Evolutionary conservation across 768 basidiomycete species (phyloP), one percentile per base, ranked within the genome.

Genomic region (Termitomyces sp.): DNA sequence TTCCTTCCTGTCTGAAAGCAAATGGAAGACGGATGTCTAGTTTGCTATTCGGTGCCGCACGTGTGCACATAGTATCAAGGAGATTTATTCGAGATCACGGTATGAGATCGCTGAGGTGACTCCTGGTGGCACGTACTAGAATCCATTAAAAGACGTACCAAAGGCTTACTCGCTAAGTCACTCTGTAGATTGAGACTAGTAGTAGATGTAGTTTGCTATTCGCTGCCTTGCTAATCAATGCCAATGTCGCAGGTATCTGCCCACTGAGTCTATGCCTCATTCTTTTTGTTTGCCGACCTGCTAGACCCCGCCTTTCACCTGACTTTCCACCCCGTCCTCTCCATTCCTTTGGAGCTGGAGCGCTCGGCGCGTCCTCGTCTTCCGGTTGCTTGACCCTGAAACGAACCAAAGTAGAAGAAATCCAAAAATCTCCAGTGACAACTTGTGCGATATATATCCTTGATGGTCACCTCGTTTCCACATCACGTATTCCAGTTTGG

Each of bases 371-470:
- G 5, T 73, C 76, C 16, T 70, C 76, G 15, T 72, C 73, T 18
- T 74, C 80, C 12, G 76, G 65, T 6, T 73, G 73, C 41, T 87
- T 88, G 55, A 88, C 82, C 60, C 85, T 11, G 75, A 71, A 15
- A 91, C 89, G 66, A 95, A 95, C 94, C 94, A 98, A 56, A 86
- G 79, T n/a, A 97, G 70, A 25, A 98, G 74, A 67, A 98, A 98
- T 7, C 88, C 89, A 68, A 92, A 98, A 77, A 90, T 86, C 68
- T 98, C 97, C 56, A 99, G 76, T 0, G 92, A 83, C 3, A 66
- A 59, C 67, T 87, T 90, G 68, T 94, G 93, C 0, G 74, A 63
- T 58, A 79, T 69, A 62, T 81, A 77, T 1, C 77, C 74, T 54
- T 87, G 76, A 54, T 85, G 80, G 46, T 87, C 82, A 25, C 88